Conservation (phyloP, 2,329 filamentous ascomycete species). For the Falciphora oryzae region DNA sequence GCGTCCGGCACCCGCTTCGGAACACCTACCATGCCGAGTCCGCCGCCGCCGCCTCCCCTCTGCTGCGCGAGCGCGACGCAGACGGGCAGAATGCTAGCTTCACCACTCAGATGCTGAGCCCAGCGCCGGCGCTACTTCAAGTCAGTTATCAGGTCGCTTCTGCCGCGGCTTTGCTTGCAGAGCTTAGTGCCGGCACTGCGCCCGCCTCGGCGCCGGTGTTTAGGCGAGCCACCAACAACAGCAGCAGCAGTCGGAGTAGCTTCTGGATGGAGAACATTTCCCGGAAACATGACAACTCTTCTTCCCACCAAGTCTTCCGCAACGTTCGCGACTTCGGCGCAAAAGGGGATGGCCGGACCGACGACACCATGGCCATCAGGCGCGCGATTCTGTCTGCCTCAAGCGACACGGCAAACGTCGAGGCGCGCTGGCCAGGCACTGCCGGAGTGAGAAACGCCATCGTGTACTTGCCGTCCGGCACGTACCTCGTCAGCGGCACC, state of each 20-base stretch:
- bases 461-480: slow-evolving; percentile 11
- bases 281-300: neutral
- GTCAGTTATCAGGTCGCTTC: neutral
- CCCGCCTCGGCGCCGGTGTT: neutral
- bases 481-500: slow-evolving; percentile 11
- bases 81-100: neutral
- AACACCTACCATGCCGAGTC: slow-evolving; percentile 8
- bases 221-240: neutral
- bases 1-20: slow-evolving; percentile 6
- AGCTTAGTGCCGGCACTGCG: neutral
- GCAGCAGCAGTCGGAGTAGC: neutral
- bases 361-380: slow-evolving; percentile 12
- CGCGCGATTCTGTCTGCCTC: slow-evolving; percentile 6
- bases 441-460: slow-evolving; percentile 9
- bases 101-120: neutral
- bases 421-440: neutral
- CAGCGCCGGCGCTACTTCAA: neutral
- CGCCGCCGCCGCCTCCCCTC: neutral
- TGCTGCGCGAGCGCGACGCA: neutral
- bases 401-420: neutral
- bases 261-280: slow-evolving; percentile 10
- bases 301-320: slow-evolving; percentile 7
- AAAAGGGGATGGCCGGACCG: slow-evolving; percentile 13
- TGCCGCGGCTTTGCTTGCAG: slow-evolving; percentile 8
- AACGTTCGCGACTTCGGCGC: slow-evolving; percentile 12